These are phyloP conservation scores for Pezicula carpinea DNA, from an alignment of 2,329 filamentous ascomycete species.

Conservation along the genomic window DNA sequence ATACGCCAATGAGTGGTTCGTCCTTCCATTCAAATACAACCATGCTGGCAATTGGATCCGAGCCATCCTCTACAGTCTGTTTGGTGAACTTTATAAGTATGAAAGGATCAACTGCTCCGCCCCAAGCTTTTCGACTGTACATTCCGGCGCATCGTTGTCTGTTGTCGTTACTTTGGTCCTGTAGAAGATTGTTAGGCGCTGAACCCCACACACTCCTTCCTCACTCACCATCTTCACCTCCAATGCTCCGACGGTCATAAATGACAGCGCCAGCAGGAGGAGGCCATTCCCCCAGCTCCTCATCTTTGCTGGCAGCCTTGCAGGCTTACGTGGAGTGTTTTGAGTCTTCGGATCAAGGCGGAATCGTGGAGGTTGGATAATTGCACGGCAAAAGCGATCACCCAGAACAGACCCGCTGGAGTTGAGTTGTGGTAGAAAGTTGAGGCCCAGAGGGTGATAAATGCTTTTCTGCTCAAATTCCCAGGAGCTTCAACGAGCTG, in stretches of 20 bases:
- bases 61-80: constrained; percentile 49
- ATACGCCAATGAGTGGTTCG: constrained; percentile 69
- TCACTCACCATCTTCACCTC: background rate
- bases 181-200: constrained; percentile 9
- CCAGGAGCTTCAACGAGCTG: too few relatives aligned
- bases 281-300: constrained; percentile 48
- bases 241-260: constrained; percentile 39
- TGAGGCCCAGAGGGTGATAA: too few relatives aligned
- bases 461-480: too few relatives aligned
- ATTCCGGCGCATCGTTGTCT: constrained; percentile 83
- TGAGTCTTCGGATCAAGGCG: constrained; percentile 1
- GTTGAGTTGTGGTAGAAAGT: too few relatives aligned
- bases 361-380: constrained; percentile 3
- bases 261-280: constrained; percentile 47
- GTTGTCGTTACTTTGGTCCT: constrained; percentile 75
- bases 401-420: constrained; percentile 7
- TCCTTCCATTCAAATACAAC: constrained; percentile 95
- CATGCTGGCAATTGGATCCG: constrained; percentile 75
- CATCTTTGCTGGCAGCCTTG: constrained; percentile 40
- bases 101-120: constrained; percentile 81
- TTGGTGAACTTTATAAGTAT: constrained; percentile 78
- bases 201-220: background rate
- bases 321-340: constrained; percentile 3
- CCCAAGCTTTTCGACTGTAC: constrained; percentile 89
- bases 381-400: constrained; percentile 9